These are phyloP conservation scores for Blastocrithidia nonstop DNA, from an alignment of 208 protist species.

Conservation along the genomic window DNA sequence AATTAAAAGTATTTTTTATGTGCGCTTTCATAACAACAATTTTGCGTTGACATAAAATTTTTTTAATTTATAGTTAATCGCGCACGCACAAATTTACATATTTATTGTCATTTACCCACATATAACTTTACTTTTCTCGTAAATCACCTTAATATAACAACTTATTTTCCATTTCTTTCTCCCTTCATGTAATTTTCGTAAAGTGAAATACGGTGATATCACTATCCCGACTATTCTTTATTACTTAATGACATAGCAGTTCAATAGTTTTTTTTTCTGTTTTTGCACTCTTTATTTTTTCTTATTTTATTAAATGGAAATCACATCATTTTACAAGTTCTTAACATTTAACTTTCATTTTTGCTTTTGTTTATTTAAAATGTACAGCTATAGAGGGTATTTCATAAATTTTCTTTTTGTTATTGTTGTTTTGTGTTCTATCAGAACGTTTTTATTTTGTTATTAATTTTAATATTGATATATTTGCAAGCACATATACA, in stretches of 20 bases:
- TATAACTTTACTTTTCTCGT: slow-evolving; percentile 2
- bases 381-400: too few relatives aligned
- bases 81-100: slow-evolving; percentile 1
- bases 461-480: background rate
- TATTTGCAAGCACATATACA: background rate
- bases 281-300: too few relatives aligned
- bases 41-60: background rate
- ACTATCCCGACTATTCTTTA: background rate
- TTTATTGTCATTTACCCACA: too few relatives aligned
- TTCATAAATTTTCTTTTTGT: too few relatives aligned
- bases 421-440: background rate
- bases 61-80: background rate
- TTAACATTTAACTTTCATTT: too few relatives aligned
- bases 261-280: too few relatives aligned
- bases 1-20: background rate
- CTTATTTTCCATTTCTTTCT: slow-evolving; percentile 2
- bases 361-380: too few relatives aligned
- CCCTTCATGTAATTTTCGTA: too few relatives aligned
- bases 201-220: slow-evolving; percentile 3
- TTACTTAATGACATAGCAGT: too few relatives aligned
- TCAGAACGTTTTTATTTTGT: background rate
- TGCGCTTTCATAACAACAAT: background rate
- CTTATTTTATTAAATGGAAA: too few relatives aligned
- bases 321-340: too few relatives aligned
- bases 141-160: slow-evolving; percentile 6